phyloP scores from a whole-genome alignment of 176 grass and related monocot species.

The Zea mays region Zm-B73-REFERENCE-NAM-5.0 NC_050100.1:197669501-197670000 shows the following conservation, averaged over 20 bases:
- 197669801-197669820: constrained; percentile 18
- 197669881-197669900: neutral
- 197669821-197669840: neutral
- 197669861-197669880: constrained; percentile 4
- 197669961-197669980: constrained; percentile 8
- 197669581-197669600: neutral
- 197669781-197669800: neutral
- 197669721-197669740: neutral
- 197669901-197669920: neutral
- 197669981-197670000: constrained; percentile 8
- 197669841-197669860: neutral
- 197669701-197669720: neutral
- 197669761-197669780: neutral
- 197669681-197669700: neutral
- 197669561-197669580: neutral
- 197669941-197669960: constrained; percentile 17
- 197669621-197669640: neutral
- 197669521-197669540: constrained; percentile 11
- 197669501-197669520: neutral
- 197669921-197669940: constrained; percentile 3
- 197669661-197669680: neutral
- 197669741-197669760: neutral
- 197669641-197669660: neutral
- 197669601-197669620: neutral
- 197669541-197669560: constrained; percentile 10